A percentile compares a stretch with the other conserved stretches of the same genome.
These are phyloP conservation scores for Russula griseocarnosa DNA, from an alignment of 768 basidiomycete species.

Conservation along the genomic window DNA sequence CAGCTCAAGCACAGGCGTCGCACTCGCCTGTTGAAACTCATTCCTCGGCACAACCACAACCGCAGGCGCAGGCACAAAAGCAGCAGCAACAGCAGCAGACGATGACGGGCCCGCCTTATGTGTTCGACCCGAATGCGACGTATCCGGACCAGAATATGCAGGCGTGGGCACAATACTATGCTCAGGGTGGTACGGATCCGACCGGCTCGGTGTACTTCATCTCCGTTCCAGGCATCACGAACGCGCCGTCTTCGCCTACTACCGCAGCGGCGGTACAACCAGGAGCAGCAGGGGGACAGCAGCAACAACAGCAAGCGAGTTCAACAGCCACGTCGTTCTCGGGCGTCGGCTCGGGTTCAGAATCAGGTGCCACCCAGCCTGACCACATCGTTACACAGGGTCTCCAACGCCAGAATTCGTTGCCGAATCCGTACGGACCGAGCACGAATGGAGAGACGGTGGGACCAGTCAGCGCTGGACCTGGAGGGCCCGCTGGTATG, in stretches of 20 bases:
- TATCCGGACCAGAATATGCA: slow-evolving; percentile 80
- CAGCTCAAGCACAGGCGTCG: slow-evolving; percentile 24
- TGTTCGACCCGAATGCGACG: slow-evolving; percentile 59
- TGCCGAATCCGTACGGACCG: slow-evolving; percentile 22
- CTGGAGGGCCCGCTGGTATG: not conserved
- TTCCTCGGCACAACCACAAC: slow-evolving; percentile 24
- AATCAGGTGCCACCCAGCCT: not conserved
- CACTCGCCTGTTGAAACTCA: slow-evolving; percentile 35
- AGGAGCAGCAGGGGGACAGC: not conserved
- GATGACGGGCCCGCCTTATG: slow-evolving; percentile 43
- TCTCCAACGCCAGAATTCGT: slow-evolving; percentile 16
- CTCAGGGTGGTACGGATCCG: slow-evolving; percentile 67
- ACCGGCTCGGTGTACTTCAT: slow-evolving; percentile 80
- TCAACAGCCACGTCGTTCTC: not conserved
- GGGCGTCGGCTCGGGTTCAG: not conserved
- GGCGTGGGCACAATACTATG: slow-evolving; percentile 85
- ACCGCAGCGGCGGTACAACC: not conserved
- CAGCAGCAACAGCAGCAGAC: slow-evolving; percentile 22
- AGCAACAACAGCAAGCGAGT: slow-evolving; percentile 9
- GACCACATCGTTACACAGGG: not conserved
- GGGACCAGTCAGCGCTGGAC: slow-evolving; percentile 1
- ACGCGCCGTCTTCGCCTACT: slow-evolving; percentile 24
- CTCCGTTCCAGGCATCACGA: slow-evolving; percentile 70
- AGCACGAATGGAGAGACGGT: not conserved
- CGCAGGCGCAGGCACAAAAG: slow-evolving; percentile 40